A percentile compares a stretch with the other conserved stretches of the same genome.
Evolutionary conservation across 2,329 filamentous ascomycete species (phyloP).

Genomic region (Colletotrichum ledebouriae): DNA sequence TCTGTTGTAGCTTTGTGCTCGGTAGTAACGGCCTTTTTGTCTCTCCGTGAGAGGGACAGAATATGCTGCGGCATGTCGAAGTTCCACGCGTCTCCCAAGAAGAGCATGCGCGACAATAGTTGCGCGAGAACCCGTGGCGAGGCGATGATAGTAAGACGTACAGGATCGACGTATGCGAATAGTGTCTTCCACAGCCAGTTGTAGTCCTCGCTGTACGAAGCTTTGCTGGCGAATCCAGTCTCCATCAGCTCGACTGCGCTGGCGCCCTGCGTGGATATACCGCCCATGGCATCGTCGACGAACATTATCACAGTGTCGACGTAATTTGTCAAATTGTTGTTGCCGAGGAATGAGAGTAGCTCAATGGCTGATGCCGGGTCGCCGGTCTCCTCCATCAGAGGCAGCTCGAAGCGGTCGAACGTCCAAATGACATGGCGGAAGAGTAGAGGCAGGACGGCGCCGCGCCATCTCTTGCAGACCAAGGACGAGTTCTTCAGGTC

Average conservation of each 20-base stretch:
- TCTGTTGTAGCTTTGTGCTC: background rate
- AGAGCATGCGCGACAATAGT: slow-evolving; percentile 69
- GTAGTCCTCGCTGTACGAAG: slow-evolving; percentile 45
- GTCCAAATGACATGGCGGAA: slow-evolving; percentile 68
- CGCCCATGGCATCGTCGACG: slow-evolving; percentile 46
- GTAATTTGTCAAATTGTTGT: slow-evolving; percentile 54
- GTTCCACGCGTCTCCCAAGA: slow-evolving; percentile 71
- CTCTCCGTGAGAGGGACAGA: slow-evolving; percentile 60
- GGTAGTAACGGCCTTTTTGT: slow-evolving; percentile 16
- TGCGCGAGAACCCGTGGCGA: slow-evolving; percentile 73
- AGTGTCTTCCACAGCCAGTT: slow-evolving; percentile 69
- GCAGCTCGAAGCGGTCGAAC: slow-evolving; percentile 50
- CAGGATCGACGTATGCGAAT: slow-evolving; percentile 66
- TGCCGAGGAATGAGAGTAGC: slow-evolving; percentile 55
- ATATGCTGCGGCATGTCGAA: slow-evolving; percentile 75
- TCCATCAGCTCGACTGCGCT: slow-evolving; percentile 36
- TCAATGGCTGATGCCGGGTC: slow-evolving; percentile 48
- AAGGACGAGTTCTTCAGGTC: slow-evolving; percentile 69
- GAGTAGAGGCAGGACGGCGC: slow-evolving; percentile 64
- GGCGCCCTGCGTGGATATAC: slow-evolving; percentile 18
- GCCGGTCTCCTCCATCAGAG: slow-evolving; percentile 45
- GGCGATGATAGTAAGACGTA: slow-evolving; percentile 69
- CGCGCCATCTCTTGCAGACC: slow-evolving; percentile 67
- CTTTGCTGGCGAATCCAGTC: slow-evolving; percentile 31
- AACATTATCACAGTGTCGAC: slow-evolving; percentile 59